Evolutionary conservation across 257 asterid species (phyloP).

Genomic region (Asclepias syriaca): DNA sequence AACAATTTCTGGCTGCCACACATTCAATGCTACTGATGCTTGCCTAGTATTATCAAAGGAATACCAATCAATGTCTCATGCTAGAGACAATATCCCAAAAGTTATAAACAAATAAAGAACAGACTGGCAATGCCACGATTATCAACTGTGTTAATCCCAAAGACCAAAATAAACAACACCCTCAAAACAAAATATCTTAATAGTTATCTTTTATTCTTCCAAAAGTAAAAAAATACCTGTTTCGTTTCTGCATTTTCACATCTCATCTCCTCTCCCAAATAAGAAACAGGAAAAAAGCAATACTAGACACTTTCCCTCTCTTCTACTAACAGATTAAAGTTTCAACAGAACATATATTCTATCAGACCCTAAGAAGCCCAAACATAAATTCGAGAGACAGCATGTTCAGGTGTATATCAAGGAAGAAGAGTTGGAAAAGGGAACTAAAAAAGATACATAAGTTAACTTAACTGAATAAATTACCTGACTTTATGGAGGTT

Average conservation of each 20-base stretch:
- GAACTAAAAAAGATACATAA: not conserved
- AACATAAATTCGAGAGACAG: not conserved
- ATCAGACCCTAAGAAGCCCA: not conserved
- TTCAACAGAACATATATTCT: no score
- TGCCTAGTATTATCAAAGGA: conserved; percentile 39
- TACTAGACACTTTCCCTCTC: not conserved
- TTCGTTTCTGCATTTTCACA: not conserved
- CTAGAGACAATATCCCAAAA: not conserved
- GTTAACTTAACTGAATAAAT: not conserved
- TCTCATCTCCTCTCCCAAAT: not conserved
- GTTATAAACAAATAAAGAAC: not conserved
- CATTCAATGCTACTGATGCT: conserved; percentile 72
- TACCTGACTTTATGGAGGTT: conserved; percentile 60
- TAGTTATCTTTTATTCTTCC: not conserved
- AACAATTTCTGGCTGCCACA: conserved; percentile 92
- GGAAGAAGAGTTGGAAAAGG: not conserved
- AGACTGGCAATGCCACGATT: no score
- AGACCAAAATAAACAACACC: not conserved
- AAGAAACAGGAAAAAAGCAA: not conserved
- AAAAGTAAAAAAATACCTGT: not conserved
- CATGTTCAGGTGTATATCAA: not conserved
- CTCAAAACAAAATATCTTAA: not conserved
- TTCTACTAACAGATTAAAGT: not conserved
- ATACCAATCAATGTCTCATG: conserved; percentile 5
- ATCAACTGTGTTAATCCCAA: not conserved